These are phyloP conservation scores for Eucalyptus tenuipes DNA, from an alignment of 345 rosid genomes.

Conservation along the genomic window DNA sequence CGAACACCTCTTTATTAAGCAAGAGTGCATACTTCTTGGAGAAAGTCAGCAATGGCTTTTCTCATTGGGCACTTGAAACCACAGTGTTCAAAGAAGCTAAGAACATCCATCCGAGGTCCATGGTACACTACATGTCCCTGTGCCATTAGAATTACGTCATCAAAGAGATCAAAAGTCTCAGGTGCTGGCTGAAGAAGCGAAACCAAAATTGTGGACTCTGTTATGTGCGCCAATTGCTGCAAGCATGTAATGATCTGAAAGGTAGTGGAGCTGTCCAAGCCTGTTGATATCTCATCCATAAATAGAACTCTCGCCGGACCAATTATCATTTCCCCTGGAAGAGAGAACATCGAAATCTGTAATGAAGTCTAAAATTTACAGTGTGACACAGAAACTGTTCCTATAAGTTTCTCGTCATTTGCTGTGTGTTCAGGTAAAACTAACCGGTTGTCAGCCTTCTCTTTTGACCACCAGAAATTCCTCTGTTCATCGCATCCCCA, in stretches of 20 bases:
- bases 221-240: constrained; percentile 51
- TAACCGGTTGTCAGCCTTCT: constrained; percentile 40
- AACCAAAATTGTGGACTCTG: constrained; percentile 33
- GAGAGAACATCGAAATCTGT: not conserved
- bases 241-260: constrained; percentile 56
- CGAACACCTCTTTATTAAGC: not conserved
- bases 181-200: constrained; percentile 80
- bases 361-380: not conserved
- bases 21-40: constrained; percentile 40
- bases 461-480: constrained; percentile 48
- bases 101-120: constrained; percentile 43
- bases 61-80: constrained; percentile 66
- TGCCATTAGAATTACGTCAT: constrained; percentile 49
- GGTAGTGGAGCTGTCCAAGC: constrained; percentile 70
- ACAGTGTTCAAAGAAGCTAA: constrained; percentile 51
- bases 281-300: constrained; percentile 77
- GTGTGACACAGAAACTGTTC: not conserved
- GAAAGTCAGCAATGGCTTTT: constrained; percentile 68
- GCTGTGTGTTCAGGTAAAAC: not conserved
- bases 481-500: constrained; percentile 65
- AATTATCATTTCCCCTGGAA: constrained; percentile 57
- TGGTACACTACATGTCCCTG: constrained; percentile 60
- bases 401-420: not conserved
- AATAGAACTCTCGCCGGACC: constrained; percentile 62
- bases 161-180: constrained; percentile 64